Base-by-base conservation (phyloP, 306 rosid genomes). In the Cercis canadensis region DNA sequence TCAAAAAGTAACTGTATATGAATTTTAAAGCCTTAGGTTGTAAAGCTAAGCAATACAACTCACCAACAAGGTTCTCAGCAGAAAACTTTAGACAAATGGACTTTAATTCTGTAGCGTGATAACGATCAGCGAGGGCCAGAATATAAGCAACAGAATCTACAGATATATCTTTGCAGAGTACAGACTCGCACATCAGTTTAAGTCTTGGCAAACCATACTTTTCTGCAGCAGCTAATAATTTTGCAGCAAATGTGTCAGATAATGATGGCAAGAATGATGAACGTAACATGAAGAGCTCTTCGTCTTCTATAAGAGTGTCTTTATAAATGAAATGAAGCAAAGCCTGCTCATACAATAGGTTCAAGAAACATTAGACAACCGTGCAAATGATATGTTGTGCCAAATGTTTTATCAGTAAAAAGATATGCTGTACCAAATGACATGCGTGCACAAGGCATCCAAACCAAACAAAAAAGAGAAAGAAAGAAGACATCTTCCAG, bases 41-140 rank as follows among this genome's bases (percentile, higher is more conserved):
- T 45, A 78, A 62, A 63, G 12, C 34, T 47, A 46, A 59, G 69
- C 53, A 79, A 56, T 58, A 75, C 36, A 78, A 76, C 88, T 33
- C 85, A 94, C 99, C 97, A 15, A 88, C 92, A 69, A 94, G 97
- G 70, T 94, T 94, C 74, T 91, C 99, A 41, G 97, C 95, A 34
- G 95, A 79, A 89, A 94, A 94, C 67, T 87, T 91, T 32, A 94
- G 89, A 76, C 99, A 91, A 60, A 86, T 81, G 45, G 97, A 84
- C 86, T 94, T 94, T 62, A 94, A 75, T 34, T 94, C 97, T 13
- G 96, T 70, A 16, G 97, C 97, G 47, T 81, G 88, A 82, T 85
- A 82, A 49, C 85, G 88, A 69, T 91, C 99, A 15, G 99, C 99
- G 78, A 94, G 88, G 74, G 95, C 95, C 65, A 91, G 86, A 44